phyloP scores from a whole-genome alignment of 2,329 filamentous ascomycete genomes.

The Colletotrichum liriopes region DNA sequence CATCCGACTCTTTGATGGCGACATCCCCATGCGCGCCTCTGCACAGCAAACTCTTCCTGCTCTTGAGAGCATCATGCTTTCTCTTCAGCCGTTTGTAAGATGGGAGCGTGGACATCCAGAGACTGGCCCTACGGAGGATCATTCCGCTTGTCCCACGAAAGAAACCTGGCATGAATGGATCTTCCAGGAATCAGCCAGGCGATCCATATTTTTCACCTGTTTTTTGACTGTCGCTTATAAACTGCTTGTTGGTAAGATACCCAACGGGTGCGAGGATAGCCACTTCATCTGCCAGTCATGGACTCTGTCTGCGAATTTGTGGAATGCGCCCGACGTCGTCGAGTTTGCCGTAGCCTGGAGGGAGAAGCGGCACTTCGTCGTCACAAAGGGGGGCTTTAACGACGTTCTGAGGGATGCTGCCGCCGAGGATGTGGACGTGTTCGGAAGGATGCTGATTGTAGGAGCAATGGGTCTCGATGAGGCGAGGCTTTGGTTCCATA shows the following conservation, averaged over 20 bases:
- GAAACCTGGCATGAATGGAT: slow-evolving; percentile 68
- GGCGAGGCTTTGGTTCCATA: slow-evolving; percentile 52
- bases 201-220: slow-evolving; percentile 65
- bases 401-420: slow-evolving; percentile 52
- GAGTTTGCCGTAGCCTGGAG: slow-evolving; percentile 58
- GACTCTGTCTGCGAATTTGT: slow-evolving; percentile 58
- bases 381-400: slow-evolving; percentile 50
- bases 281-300: slow-evolving; percentile 54
- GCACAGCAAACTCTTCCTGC: slow-evolving; percentile 50
- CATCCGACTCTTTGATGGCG: slow-evolving; percentile 62
- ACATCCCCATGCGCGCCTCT: slow-evolving; percentile 52
- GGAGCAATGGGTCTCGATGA: slow-evolving; percentile 52
- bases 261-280: slow-evolving; percentile 49
- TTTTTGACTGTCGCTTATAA: slow-evolving; percentile 60
- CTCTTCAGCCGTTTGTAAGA: slow-evolving; percentile 52
- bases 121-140: slow-evolving; percentile 48
- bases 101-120: slow-evolving; percentile 48
- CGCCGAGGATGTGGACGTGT: slow-evolving; percentile 60
- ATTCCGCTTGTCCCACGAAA: slow-evolving; percentile 57
- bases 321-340: slow-evolving; percentile 54
- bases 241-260: slow-evolving; percentile 49
- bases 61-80: slow-evolving; percentile 53
- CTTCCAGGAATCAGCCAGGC: slow-evolving; percentile 67
- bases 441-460: slow-evolving; percentile 57
- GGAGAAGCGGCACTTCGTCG: slow-evolving; percentile 54